Evolutionary conservation across 2,329 filamentous ascomycete species (phyloP), one percentile per base, ranked within the genome.

Genomic region (Coniochaeta ligniaria): DNA sequence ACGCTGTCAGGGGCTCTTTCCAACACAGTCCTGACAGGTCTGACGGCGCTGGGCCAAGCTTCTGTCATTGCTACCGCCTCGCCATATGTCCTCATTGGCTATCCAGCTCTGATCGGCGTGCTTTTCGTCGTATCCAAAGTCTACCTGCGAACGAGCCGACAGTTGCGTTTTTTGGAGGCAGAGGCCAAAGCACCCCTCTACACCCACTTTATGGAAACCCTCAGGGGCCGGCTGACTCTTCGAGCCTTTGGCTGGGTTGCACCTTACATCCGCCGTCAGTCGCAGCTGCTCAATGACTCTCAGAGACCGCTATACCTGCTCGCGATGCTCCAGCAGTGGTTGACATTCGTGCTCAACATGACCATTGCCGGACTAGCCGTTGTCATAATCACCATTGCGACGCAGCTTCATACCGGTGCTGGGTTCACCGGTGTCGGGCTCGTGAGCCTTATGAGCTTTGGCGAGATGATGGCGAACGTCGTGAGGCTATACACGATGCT

Each of bases 121-220:
- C 62, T 84, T 1, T 85, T 78, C 60, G 61, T 74, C 2, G 69
- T 86, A 0, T 83, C 84, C 61, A 79, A 74, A 47, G 74, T 83
- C 54, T 86, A 87, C 64, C 73, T 87, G 3, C 75, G 80, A 0
- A 87, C 84, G 0, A 85, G 82, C 1, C 73, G 83, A 0, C 84
- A 86, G 66, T 66, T 87, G 14, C 78, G 84, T 58, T 75, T 84
- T 20, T 69, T 87, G 6, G 84, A 87, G 36, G 75, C 2, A 4
- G 47, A 52, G 24, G 47, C 47, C 9, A 85, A 86, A 62, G 78
- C 79, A 0, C 83, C 83, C 0, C 70, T 86, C 0, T 84, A 81
- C 60, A 70, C 74, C 0, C 73, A 84, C 60, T 85, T 84, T 63
- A 73, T 78, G 16, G 82, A 85, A 61, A 80, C 78, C 2, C 74